Evolutionary conservation across 805 yeast species (phyloP), one percentile per base, ranked within the genome.

Genomic region (Schizosaccharomyces japonicus): DNA sequence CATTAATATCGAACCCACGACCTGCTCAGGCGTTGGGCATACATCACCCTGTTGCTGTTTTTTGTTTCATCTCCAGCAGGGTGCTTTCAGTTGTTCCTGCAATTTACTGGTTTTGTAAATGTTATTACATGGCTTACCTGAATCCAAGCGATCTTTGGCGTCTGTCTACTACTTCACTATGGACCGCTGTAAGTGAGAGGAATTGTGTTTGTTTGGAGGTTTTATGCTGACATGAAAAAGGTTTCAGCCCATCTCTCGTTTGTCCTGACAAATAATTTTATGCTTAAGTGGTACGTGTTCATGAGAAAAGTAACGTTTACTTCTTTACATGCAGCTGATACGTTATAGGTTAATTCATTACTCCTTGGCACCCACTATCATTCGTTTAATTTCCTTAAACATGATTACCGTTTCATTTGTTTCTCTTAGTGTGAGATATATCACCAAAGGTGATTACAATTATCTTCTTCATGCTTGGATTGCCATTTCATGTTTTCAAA

Each of bases 401-500:
- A 27, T 36, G 19, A 36, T 36, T 8, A 36, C 7, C n/a, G 17
- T 36, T 19, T 36, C 42, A 10, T 36, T 36, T 23, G 27, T 36
- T 5, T 36, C 42, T 7, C 23, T 36, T n/a, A 36, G 42, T 23
- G 42, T 36, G 8, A 36, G 23, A 19, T 36, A 19, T 21, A 36
- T 36, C 1, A 36, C 42, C 13, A 25, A 36, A 7, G 42, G 42
- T 27, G 42, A 36, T 13, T 19, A 36, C 23, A 13, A 25, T 10
- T 21, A 15, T 36, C 23, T 36, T n/a, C 42, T 36, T 5, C 42
- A 25, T 49, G 42, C 36, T 7, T 36, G 26, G 49, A 45, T 33
- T 48, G 34, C 29, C 40, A 30, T 21, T 31, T 11, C 63, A 36
- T 8, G 44, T n/a, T 21, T 47, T 13, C 42, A 29, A 17, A 42